Base-by-base conservation (phyloP, 805 yeast genomes). In the Metschnikowia dekortorum region DNA sequence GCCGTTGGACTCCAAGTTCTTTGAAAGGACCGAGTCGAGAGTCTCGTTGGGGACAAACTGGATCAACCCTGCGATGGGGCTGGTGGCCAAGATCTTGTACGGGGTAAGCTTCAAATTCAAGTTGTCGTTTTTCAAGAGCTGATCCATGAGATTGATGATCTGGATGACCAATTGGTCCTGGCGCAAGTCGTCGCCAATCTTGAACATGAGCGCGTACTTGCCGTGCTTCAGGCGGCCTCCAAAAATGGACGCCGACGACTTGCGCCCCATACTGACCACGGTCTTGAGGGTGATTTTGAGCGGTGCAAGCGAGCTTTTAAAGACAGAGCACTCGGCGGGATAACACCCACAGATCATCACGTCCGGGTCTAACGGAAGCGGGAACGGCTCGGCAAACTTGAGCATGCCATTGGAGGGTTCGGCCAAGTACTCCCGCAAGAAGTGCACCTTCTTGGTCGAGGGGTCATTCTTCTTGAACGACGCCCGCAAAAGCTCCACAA, bases 101-200 rank as follows among this genome's bases (percentile, higher is more conserved):
- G 99, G 98, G 2, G 89, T 88, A 47, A 94, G 75, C 62, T 81
- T 82, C 62, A 94, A 73, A 65, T 94, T 97, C 50, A 94, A 82
- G 63, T 94, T 94, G 63, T 94, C 99, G 63, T 88, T 87, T 54
- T 86, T 82, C 47, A 94, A 69, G 40, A 94, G 77, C 63, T 83
- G 89, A 64, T 94, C 96, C 96, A 94, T 94, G 52, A 94, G 71
- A 50, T 85, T 80, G 50, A 94, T 88, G 53, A 94, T 89, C 66
- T 94, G 99, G 45, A 90, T 87, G n/a, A 94, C 96, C 55, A 94
- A 77, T 66, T 94, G 99, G 71, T 94, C 99, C 66, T 94, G 99
- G 52, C 98, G 75, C 46, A 94, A 74, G 64, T 94, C 99, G 55
- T 87, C 99, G 11, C 99, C 99, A 46, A 87, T 87, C 66, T 94